Percentiles rank a stretch among this genome's conserved stretches.
phyloP scores from a whole-genome alignment of 306 rosid species.

The Alnus rubra region DNA sequence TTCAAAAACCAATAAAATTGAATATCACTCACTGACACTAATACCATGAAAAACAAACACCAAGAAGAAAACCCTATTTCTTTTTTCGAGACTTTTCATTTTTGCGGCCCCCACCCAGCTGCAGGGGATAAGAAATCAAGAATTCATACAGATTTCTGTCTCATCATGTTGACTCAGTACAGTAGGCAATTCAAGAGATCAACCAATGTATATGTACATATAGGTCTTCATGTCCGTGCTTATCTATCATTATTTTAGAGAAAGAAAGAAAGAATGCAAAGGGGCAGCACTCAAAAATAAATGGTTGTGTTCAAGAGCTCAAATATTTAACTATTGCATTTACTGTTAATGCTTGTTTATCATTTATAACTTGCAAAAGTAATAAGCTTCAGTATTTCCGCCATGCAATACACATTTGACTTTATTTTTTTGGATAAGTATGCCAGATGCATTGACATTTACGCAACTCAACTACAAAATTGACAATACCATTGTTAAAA shows the following conservation, averaged over 20 bases:
- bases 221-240: neutral
- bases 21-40: neutral
- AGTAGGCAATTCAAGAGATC: neutral
- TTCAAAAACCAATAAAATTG: slow-evolving; percentile 41
- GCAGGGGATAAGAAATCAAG: neutral
- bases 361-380: neutral
- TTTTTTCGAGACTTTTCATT: neutral
- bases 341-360: neutral
- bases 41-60: slow-evolving; percentile 21
- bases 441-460: neutral
- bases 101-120: neutral
- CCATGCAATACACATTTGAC: neutral
- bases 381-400: neutral
- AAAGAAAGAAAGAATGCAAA: neutral
- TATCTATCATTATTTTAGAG: neutral
- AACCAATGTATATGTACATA: neutral
- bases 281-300: neutral
- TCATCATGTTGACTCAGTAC: neutral
- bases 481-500: neutral
- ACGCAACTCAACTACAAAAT: neutral
- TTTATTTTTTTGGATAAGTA: neutral
- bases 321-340: neutral
- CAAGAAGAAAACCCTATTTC: neutral
- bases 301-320: neutral
- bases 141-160: neutral